phyloP scores from a whole-genome alignment of 352 stramenopile species.

The Phytophthora hybrid region DNA sequence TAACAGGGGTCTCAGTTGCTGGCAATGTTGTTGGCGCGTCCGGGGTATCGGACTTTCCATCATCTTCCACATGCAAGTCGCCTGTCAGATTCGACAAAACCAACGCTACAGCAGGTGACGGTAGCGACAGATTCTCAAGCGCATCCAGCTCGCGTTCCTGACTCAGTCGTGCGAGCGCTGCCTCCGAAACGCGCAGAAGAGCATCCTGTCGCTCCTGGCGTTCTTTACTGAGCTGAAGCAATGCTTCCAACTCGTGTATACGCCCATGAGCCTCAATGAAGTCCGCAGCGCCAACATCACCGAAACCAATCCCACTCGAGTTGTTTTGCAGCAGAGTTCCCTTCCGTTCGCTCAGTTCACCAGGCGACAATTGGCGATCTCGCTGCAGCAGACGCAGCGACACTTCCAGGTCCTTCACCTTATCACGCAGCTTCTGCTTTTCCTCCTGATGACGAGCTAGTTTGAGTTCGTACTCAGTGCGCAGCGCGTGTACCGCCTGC shows the following conservation, averaged over 20 bases:
- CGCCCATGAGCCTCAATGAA: conserved; percentile 65
- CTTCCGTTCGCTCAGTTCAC: conserved; percentile 71
- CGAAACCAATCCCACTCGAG: conserved; percentile 25
- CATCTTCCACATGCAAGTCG: conserved; percentile 15
- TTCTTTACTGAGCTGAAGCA: conserved; percentile 66
- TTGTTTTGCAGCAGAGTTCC: conserved; percentile 53
- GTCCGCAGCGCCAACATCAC: conserved; percentile 59
- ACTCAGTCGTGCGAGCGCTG: conserved; percentile 59
- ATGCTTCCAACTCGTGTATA: conserved; percentile 63
- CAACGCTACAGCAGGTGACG: conserved; percentile 28
- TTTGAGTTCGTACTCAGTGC: conserved; percentile 75
- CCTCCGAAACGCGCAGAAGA: conserved; percentile 65
- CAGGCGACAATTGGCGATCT: conserved; percentile 62
- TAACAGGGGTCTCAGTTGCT: background rate
- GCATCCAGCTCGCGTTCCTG: conserved; percentile 56
- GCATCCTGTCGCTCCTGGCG: conserved; percentile 65
- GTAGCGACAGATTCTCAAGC: conserved; percentile 44
- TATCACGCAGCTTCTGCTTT: conserved; percentile 76
- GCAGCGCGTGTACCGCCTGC: conserved; percentile 63
- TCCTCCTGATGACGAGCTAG: conserved; percentile 73
- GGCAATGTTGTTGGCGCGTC: background rate
- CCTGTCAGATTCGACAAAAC: conserved; percentile 20
- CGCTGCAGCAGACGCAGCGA: conserved; percentile 70
- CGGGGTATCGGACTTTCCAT: background rate
- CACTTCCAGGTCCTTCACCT: conserved; percentile 79